These are phyloP conservation scores for Chlorella sp. DNA, from an alignment of 139 green algal genomes.

Conservation along the genomic window DNA sequence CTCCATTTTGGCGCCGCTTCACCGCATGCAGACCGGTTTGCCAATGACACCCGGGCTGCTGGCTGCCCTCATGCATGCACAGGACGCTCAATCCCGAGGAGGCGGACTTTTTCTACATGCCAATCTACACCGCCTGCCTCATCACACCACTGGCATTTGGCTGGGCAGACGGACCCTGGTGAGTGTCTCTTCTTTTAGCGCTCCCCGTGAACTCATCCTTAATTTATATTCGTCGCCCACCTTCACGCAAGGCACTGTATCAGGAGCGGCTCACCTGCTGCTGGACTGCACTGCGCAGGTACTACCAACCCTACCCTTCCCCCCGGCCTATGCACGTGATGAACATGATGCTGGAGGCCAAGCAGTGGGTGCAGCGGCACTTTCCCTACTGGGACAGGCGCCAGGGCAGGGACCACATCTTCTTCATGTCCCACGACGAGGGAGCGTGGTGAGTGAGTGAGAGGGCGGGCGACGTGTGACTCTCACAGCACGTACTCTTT, in stretches of 20 bases:
- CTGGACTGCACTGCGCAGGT: no score
- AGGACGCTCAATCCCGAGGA: slow-evolving; percentile 48
- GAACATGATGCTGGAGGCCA: slow-evolving; percentile 31
- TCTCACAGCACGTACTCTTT: no score
- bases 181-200: no score
- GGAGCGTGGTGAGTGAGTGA: slow-evolving; percentile 38
- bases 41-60: no score
- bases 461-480: not conserved
- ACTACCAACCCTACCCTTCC: slow-evolving; percentile 1
- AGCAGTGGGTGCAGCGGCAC: slow-evolving; percentile 16
- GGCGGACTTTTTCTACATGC: slow-evolving; percentile 53
- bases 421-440: slow-evolving; percentile 45
- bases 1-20: no score
- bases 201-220: no score
- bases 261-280: no score
- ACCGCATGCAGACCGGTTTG: no score
- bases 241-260: no score
- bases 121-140: slow-evolving; percentile 25
- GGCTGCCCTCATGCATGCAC: no score
- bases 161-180: slow-evolving; percentile 30
- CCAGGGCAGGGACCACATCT: slow-evolving; percentile 51
- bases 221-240: no score
- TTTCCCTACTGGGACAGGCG: slow-evolving; percentile 26
- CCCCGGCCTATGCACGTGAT: slow-evolving; percentile 23
- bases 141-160: slow-evolving; percentile 25